These are phyloP conservation scores for Trifolium repens DNA, from an alignment of 306 rosid genomes.

Conservation along the genomic window DNA sequence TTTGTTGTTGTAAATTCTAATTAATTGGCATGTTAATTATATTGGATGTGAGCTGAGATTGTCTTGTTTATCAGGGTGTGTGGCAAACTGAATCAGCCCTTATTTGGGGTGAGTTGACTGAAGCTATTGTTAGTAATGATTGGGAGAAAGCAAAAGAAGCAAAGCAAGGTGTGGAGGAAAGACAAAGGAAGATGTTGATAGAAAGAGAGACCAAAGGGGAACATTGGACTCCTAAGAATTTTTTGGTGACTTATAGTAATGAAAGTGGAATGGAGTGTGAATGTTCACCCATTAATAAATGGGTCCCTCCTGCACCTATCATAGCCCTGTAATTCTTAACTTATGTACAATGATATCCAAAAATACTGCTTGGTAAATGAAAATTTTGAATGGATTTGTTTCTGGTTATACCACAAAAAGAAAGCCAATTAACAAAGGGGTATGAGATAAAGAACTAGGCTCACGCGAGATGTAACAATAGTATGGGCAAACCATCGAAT, in stretches of 20 bases:
- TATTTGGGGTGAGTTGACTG: conserved; percentile 73
- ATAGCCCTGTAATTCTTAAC: not conserved
- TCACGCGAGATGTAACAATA: too few relatives aligned
- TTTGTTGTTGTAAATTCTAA: not conserved
- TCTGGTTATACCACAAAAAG: too few relatives aligned
- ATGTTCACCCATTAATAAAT: conserved; percentile 62
- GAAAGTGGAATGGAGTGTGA: conserved; percentile 60
- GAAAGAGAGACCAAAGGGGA: conserved; percentile 53
- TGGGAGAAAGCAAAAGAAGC: conserved; percentile 80
- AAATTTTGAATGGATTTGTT: too few relatives aligned
- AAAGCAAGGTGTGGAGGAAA: conserved; percentile 70
- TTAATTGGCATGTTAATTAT: conserved; percentile 9
- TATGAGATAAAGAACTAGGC: too few relatives aligned
- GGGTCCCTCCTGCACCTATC: conserved; percentile 56
- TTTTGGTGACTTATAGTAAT: conserved; percentile 49
- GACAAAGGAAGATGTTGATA: conserved; percentile 56
- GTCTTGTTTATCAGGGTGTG: conserved; percentile 52
- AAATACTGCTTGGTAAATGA: too few relatives aligned
- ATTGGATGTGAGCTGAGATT: conserved; percentile 19
- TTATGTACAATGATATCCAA: too few relatives aligned
- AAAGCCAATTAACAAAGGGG: too few relatives aligned
- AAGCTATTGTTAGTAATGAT: conserved; percentile 63
- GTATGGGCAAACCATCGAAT: too few relatives aligned
- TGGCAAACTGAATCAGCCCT: conserved; percentile 71
- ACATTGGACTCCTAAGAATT: conserved; percentile 72